A percentile compares a stretch with the other conserved stretches of the same genome.
phyloP scores from a whole-genome alignment of 129 eudicot species.

The Flaveria robusta region DNA sequence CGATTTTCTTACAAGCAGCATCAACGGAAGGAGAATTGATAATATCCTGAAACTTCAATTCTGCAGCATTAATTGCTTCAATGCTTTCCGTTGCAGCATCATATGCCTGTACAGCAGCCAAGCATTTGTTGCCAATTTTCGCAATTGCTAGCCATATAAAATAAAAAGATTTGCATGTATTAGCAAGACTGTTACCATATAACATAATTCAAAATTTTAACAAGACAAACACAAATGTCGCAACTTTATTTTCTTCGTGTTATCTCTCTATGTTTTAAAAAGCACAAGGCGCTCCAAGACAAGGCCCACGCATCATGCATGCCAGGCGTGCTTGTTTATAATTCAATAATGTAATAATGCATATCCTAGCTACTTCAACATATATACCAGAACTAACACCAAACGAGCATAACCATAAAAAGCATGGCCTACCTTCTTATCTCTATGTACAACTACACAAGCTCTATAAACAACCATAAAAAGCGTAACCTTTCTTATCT shows the following conservation, averaged over 20 bases:
- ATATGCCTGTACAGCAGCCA: conserved; percentile 78
- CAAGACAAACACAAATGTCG: not conserved
- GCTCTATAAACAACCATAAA: too few relatives aligned
- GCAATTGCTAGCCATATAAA: conserved; percentile 48
- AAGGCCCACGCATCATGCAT: too few relatives aligned
- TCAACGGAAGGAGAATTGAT: conserved; percentile 82
- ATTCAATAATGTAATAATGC: too few relatives aligned
- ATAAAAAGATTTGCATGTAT: not conserved
- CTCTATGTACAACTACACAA: too few relatives aligned
- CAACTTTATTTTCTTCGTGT: not conserved
- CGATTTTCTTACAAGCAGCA: conserved; percentile 83
- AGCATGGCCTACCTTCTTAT: too few relatives aligned
- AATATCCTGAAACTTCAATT: conserved; percentile 77
- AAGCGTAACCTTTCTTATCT: too few relatives aligned
- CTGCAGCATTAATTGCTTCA: conserved; percentile 79
- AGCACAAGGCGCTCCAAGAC: too few relatives aligned
- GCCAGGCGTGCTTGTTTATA: too few relatives aligned
- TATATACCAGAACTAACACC: too few relatives aligned
- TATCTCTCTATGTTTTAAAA: not conserved
- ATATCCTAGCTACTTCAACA: too few relatives aligned
- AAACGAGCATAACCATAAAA: too few relatives aligned
- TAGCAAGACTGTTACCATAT: not conserved
- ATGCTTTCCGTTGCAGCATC: conserved; percentile 76
- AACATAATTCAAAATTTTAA: not conserved
- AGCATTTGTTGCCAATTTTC: conserved; percentile 61